Conservation (phyloP, 1,284 basidiomycete species). For the Rhodotorula glutinis region DNA sequence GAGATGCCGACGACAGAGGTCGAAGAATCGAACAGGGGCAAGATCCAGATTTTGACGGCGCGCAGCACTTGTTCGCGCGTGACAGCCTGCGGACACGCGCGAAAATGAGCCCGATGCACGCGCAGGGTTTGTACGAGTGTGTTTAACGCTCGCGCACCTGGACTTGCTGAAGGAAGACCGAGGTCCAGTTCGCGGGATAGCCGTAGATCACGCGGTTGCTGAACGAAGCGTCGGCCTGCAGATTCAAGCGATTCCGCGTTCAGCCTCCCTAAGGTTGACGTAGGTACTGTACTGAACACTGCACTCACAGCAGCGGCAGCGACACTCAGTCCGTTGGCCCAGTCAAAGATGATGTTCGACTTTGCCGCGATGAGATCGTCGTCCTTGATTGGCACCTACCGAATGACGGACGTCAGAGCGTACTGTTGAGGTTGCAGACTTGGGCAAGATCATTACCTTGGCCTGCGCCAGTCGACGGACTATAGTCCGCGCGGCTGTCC, state of each 20-base stretch:
- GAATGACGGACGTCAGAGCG: too few species aligned
- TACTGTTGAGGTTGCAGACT: too few species aligned
- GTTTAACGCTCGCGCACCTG: too few species aligned
- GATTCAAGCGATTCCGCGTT: too few species aligned
- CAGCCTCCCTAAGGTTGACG: too few species aligned
- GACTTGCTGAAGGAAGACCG: not conserved
- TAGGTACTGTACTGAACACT: too few species aligned
- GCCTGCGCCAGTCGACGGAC: constrained; percentile 52
- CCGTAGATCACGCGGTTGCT: not conserved
- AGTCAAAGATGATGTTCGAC: constrained; percentile 78
- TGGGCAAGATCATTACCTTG: too few species aligned
- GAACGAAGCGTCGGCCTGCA: not conserved
- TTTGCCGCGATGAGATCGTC: constrained; percentile 88
- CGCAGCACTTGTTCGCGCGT: not conserved
- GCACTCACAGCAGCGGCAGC: constrained; percentile 45
- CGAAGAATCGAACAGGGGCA: not conserved
- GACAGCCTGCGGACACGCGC: not conserved
- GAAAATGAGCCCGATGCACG: too few species aligned
- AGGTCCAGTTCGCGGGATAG: not conserved
- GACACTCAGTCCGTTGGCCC: constrained; percentile 74
- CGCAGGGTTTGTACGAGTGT: too few species aligned
- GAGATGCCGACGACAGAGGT: not conserved
- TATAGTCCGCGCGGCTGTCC: constrained; percentile 63
- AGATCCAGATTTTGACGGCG: not conserved
- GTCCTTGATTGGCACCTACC: constrained; percentile 63